These are phyloP conservation scores for Macrocybe gigantea DNA, from an alignment of 768 basidiomycete species.

Conservation along the genomic window DNA sequence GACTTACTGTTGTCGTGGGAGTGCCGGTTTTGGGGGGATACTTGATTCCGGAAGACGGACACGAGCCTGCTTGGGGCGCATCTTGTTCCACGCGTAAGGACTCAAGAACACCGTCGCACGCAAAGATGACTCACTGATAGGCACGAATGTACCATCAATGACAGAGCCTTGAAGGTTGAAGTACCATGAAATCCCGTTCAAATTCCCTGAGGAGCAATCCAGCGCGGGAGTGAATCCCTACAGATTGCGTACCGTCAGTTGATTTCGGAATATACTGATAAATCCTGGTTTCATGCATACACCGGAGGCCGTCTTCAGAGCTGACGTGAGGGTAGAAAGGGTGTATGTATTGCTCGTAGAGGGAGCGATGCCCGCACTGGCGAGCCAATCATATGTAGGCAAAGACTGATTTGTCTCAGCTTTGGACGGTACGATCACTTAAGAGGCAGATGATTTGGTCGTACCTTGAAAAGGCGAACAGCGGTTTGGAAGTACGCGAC, in stretches of 20 bases:
- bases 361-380: slow-evolving; percentile 69
- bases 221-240: slow-evolving; percentile 41
- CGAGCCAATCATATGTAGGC: slow-evolving; percentile 71
- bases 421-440: not conserved
- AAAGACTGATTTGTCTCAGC: slow-evolving; percentile 23
- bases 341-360: slow-evolving; percentile 51
- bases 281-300: slow-evolving; percentile 20
- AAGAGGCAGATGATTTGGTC: slow-evolving; percentile 23
- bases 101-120: not conserved
- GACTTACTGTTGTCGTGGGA: slow-evolving; percentile 23
- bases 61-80: slow-evolving; percentile 42
- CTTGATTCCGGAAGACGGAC: slow-evolving; percentile 50
- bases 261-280: not conserved
- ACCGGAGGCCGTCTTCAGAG: slow-evolving; percentile 49
- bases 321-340: slow-evolving; percentile 44
- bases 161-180: slow-evolving; percentile 62
- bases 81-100: slow-evolving; percentile 25
- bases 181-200: slow-evolving; percentile 50
- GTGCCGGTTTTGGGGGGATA: slow-evolving; percentile 52
- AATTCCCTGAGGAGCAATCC: slow-evolving; percentile 20
- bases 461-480: slow-evolving; percentile 53
- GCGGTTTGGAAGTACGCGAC: slow-evolving; percentile 61
- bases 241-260: not conserved
- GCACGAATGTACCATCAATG: slow-evolving; percentile 58
- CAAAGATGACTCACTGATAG: slow-evolving; percentile 39